Percentiles rank a stretch among this genome's conserved stretches.
These are phyloP conservation scores for Litchi chinensis DNA, from an alignment of 345 rosid species.

Conservation along the genomic window DNA sequence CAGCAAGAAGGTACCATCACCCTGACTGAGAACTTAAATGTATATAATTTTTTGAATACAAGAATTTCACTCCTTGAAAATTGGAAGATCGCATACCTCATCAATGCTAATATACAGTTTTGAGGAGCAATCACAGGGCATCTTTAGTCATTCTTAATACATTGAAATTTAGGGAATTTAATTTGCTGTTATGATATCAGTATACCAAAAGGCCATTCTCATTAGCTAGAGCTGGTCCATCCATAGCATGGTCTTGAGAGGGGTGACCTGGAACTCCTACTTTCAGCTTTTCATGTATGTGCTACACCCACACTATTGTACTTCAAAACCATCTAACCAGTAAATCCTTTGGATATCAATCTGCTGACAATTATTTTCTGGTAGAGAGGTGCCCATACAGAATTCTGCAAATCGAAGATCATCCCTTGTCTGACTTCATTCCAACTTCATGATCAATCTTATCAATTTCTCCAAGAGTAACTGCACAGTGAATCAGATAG, in stretches of 20 bases:
- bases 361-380: not conserved
- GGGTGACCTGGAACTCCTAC: not conserved
- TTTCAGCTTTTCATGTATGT: not conserved
- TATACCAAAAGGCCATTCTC: not conserved
- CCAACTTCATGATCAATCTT: not conserved
- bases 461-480: not conserved
- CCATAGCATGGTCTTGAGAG: not conserved
- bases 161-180: not conserved
- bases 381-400: not conserved
- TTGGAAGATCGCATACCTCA: slow-evolving; percentile 11
- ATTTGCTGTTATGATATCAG: not conserved
- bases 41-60: not conserved
- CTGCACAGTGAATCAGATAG: not conserved
- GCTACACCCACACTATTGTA: not conserved
- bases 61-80: not conserved
- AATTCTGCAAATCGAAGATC: not conserved
- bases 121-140: slow-evolving; percentile 3
- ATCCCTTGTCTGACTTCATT: not conserved
- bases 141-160: not conserved
- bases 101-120: not conserved
- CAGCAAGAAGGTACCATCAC: not conserved
- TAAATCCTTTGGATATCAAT: not conserved
- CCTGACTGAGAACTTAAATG: no score
- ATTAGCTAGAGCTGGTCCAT: not conserved
- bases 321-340: not conserved